Base-by-base conservation (phyloP, 441 rosid species). In the Breynia disticha region DNA sequence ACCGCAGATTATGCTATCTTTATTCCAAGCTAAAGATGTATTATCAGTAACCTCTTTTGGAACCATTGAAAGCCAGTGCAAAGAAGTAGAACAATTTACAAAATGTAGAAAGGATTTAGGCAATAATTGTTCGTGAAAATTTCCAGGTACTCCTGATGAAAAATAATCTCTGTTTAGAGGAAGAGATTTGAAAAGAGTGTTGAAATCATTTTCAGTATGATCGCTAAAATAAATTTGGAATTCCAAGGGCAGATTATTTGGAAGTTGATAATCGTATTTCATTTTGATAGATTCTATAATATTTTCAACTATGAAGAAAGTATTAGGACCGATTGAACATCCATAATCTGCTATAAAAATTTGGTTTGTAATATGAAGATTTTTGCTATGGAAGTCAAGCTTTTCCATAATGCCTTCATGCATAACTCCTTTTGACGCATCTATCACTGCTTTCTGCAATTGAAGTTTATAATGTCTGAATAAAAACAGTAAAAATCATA, bases 191-290 rank as follows among this genome's bases (percentile, higher is more conserved):
- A 75, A 75, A 19, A 66, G 76, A 18, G 69, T 71, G 51, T 75
- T 71, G 53, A 74, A 74, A 21, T 74, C 73, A 47, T 65, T 67
- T 19, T 56, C 55, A 7, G 49, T 19, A 18, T 50, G 69, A 43
- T 75, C 64, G 7, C 66, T 75, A 58, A 71, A 71, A 54, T 50
- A 67, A 15, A 71, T 64, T 19, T 60, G 68, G 44, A 53, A 75
- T 21, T 71, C 68, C 1, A 63, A 42, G 4, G 49, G 24, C 15
- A 14, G 18, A 41, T 48, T 24, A 17, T 11, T 38, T 39, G 22
- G 32, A 8, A 7, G 2, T 43, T 50, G 21, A 22, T 12, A 16
- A 0, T 19, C 56, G 22, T 49, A 50, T 32, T 62, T 62, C 15
- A 8, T 28, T 4, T 55, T 20, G 11, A 55, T 39, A 24, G 66